Evolutionary conservation across 2,329 filamentous ascomycete genomes (phyloP), one percentile per base, ranked within the genome.

Genomic region (Cladobotryum protrusum): DNA sequence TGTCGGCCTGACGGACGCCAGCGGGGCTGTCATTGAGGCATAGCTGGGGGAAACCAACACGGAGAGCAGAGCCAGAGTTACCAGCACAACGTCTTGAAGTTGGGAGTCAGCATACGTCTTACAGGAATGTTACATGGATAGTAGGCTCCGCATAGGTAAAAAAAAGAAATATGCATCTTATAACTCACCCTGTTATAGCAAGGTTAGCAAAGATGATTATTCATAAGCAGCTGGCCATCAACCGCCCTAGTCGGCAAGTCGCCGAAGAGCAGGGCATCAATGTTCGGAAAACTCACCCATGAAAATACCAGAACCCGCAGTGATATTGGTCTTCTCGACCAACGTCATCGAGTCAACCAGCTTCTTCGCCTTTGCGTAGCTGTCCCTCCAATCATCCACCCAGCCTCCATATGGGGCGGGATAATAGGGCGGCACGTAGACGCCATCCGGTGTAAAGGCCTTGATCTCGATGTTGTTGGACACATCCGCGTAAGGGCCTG

Each of bases 241-340:
- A 29, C 24, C 24, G 6, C 24, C 24, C 6, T 29, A 29, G 11
- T 4, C 24, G 24, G 24, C 24, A 29, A 29, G 24, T 29, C 24
- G 24, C 24, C 24, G 24, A 29, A 29, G 2, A 24, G 20, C 20
- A 24, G n/a, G n/a, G n/a, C n/a, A n/a, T n/a, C n/a, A n/a, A n/a
- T n/a, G n/a, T n/a, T n/a, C n/a, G n/a, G n/a, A 12, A 48, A 14
- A 58, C 61, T 56, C 61, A 72, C 78, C 86, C 86, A 89, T 90
- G 55, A 75, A 85, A 39, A 84, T 76, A 1, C 86, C 86, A 1
- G 78, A 84, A 3, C 87, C 87, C 1, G 79, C 79, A 0, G 86
- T 89, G 46, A 90, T 75, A 61, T 90, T 91, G 3, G 85, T 83
- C 69, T 91, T 92, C 64, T 91, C 87, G 2, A 86, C 86, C 49